Evolutionary conservation across 1,139 yeast genomes (phyloP), one percentile per base, ranked within the genome.

Genomic region (Candida sp.): DNA sequence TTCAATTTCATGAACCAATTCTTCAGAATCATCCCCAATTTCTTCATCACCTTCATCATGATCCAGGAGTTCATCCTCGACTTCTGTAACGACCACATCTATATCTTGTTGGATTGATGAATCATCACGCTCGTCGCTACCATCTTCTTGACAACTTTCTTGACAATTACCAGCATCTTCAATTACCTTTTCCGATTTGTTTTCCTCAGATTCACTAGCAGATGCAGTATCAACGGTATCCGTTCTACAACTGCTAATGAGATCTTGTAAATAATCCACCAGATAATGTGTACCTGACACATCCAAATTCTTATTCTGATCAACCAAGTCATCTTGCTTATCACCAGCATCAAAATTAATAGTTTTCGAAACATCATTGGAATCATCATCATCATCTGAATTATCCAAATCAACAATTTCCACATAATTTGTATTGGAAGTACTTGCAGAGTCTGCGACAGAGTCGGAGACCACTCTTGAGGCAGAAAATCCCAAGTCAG

Each of bases 91-190:
- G n/a, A n/a, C n/a, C n/a, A n/a, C n/a, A n/a, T n/a, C n/a, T n/a
- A n/a, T n/a, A n/a, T n/a, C n/a, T n/a, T n/a, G n/a, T n/a, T n/a
- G n/a, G n/a, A 9, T 25, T 25, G 29, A 9, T 25, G 29, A 25
- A 9, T 22, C 33, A 19, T n/a, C 21, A 33, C 25, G 41, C 12
- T 44, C 45, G 7, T 41, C 45, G n/a, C 22, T 38, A 5, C 38
- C 40, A 5, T 36, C 41, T 8, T 21, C 23, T 12, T 33, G 40
- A 21, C 40, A 48, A 37, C 35, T 42, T 21, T 37, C 45, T 5
- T 35, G 38, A 21, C 38, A 47, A n/a, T 38, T 39, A 30, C 43
- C 44, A 9, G 21, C 30, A 19, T 39, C 39, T 21, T 45, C 49
- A 27, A 35, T 43, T 4, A 41, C 19, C 19, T 15, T 15, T 15